Evolutionary conservation across 192 early-diverging fungal species (phyloP).

Genomic region (Coemansia furcata): DNA sequence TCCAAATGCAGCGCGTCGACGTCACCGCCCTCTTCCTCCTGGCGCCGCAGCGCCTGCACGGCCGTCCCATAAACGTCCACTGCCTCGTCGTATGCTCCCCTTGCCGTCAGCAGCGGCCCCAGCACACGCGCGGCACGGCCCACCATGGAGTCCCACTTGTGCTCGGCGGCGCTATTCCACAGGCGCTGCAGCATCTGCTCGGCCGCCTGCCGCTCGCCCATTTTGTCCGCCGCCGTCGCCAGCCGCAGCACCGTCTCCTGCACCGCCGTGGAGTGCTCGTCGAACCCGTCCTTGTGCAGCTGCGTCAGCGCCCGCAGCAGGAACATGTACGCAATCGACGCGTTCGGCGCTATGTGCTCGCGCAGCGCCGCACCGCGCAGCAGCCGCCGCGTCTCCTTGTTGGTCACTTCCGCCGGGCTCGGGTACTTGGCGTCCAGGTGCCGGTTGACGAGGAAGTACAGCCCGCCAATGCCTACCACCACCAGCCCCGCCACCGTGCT

Average conservation of each 20-base stretch:
- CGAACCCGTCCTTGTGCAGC: conserved; percentile 31
- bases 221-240: conserved; percentile 25
- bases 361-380: conserved; percentile 40
- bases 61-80: conserved; percentile 25
- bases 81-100: not conserved
- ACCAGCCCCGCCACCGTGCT: conserved; percentile 23
- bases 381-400: conserved; percentile 19
- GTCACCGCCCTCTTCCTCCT: not conserved
- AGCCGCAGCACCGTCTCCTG: conserved; percentile 39
- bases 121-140: conserved; percentile 19
- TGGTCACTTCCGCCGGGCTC: conserved; percentile 1
- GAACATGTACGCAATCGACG: conserved; percentile 41
- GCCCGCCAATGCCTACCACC: conserved; percentile 13
- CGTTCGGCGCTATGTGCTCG: conserved; percentile 42
- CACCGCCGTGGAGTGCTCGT: conserved; percentile 20
- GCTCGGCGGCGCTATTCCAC: conserved; percentile 17
- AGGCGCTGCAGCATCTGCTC: conserved; percentile 15
- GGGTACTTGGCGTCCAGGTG: conserved; percentile 31
- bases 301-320: conserved; percentile 35
- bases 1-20: conserved; percentile 16
- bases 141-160: conserved; percentile 13
- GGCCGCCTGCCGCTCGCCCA: conserved; percentile 33
- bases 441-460: conserved; percentile 18
- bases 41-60: conserved; percentile 12
- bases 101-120: conserved; percentile 20